Evolutionary conservation across 208 protist species (phyloP).

Genomic region (Trichomonas tenax): DNA sequence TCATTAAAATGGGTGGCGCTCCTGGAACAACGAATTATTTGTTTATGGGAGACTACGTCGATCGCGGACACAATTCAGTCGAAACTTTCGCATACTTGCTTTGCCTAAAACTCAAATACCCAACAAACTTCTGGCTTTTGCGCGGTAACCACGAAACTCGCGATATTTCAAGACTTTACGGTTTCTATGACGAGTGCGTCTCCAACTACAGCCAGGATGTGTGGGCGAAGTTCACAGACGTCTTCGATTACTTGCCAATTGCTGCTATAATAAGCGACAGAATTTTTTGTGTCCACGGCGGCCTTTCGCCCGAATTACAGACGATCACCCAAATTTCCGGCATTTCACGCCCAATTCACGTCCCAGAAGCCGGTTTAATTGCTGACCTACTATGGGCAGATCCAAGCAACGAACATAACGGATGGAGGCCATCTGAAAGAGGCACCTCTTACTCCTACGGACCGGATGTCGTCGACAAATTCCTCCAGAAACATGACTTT

Average conservation of each 20-base stretch:
- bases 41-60: slow-evolving; percentile 15
- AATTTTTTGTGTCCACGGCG: slow-evolving; percentile 96
- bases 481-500: background rate
- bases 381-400: slow-evolving; percentile 98
- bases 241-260: slow-evolving; percentile 94
- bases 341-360: slow-evolving; percentile 81
- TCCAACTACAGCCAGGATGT: slow-evolving; percentile 87
- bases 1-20: background rate
- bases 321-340: slow-evolving; percentile 79
- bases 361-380: slow-evolving; percentile 60
- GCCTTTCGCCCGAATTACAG: slow-evolving; percentile 83
- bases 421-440: slow-evolving; percentile 94
- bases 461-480: background rate
- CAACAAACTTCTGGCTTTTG: slow-evolving; percentile 54
- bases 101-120: slow-evolving; percentile 66
- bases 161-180: slow-evolving; percentile 90
- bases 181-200: slow-evolving; percentile 97
- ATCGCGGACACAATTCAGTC: background rate
- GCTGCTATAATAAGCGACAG: slow-evolving; percentile 94
- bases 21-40: background rate
- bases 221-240: slow-evolving; percentile 96
- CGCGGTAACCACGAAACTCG: slow-evolving; percentile 96
- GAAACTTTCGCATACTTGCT: slow-evolving; percentile 57
- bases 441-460: slow-evolving; percentile 55
- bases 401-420: slow-evolving; percentile 72